Evolutionary conservation across 192 early-diverging fungal species (phyloP), one percentile per base, ranked within the genome.

Genomic region (Chytriomyces sp.): DNA sequence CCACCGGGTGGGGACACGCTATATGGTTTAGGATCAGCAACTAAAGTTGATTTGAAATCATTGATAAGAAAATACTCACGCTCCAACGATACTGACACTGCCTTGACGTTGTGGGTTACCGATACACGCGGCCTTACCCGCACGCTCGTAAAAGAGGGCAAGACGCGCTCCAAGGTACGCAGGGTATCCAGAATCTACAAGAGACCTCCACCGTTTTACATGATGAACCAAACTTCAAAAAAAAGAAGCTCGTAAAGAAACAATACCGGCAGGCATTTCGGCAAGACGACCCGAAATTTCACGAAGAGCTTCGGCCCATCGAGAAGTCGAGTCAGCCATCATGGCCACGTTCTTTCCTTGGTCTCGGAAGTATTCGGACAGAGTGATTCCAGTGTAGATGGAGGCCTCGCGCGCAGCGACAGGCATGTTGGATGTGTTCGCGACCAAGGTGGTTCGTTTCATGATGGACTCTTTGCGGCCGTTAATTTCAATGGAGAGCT

Each of bases 291-390:
- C 98, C 11, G 98, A 99, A 87, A 99, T 97, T 89, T 99, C 98
- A 91, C 98, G 95, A 79, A 99, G 86, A 26, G 98, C 98, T 85
- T 99, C 98, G 70, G 98, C 98, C 98, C 98, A 99, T 49, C 98
- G 94, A 62, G 98, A 99, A 35, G 98, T 98, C n/a, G 97, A 98
- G 85, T 99, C 98, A 7, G 98, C 98, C 96, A 99, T 99, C 98
- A 99, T 99, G 67, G 98, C 94, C 35, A 97, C 98, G 79, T 99
- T 92, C 88, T 95, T 96, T 78, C 98, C 98, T 84, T 97, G 96
- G 86, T 99, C 98, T 87, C 98, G 95, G 95, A 99, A 99, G 87
- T 99, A 99, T 86, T 99, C 98, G 23, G 96, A 97, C 16, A 99
- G 85, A 0, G 98, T 99, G 84, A 99, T 99, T 81, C 98, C 98